Evolutionary conservation across 2,329 filamentous ascomycete genomes (phyloP).

Genomic region (Tolypocladium ovalisporum): DNA sequence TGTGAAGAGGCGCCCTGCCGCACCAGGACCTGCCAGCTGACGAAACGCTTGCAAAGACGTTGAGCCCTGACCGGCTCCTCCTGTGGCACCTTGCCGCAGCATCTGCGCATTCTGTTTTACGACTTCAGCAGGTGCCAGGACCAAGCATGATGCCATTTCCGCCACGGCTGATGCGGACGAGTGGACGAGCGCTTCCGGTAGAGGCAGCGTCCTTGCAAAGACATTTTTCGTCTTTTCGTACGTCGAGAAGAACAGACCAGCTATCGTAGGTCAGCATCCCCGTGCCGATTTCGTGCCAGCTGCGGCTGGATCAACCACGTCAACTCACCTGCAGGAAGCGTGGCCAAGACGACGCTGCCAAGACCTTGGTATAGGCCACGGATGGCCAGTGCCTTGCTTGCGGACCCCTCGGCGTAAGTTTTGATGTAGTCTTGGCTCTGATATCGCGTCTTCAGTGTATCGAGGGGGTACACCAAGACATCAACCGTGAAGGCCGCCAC

Average conservation of each 20-base stretch:
- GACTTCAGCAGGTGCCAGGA: constrained; percentile 81
- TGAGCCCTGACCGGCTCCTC: constrained; percentile 13
- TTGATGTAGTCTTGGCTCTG: constrained; percentile 68
- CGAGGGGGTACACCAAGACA: constrained; percentile 74
- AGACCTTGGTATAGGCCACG: constrained; percentile 79
- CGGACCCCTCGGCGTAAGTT: constrained; percentile 48
- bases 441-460: constrained; percentile 79
- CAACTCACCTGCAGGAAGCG: constrained; percentile 65
- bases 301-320: not conserved
- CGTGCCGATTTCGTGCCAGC: not conserved
- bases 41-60: constrained; percentile 39
- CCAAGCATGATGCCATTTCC: constrained; percentile 75
- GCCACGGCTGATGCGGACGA: constrained; percentile 62
- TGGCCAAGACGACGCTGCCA: constrained; percentile 74
- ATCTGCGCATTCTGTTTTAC: constrained; percentile 94
- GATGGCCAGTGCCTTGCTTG: constrained; percentile 43
- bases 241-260: constrained; percentile 81
- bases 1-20: constrained; percentile 47
- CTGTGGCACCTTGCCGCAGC: constrained; percentile 30
- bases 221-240: constrained; percentile 68
- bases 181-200: constrained; percentile 63
- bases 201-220: constrained; percentile 38
- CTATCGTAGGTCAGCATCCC: constrained; percentile 24
- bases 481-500: constrained; percentile 80
- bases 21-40: constrained; percentile 39